phyloP scores from a whole-genome alignment of 75 land plant species.

The Picea sitchensis region DNA sequence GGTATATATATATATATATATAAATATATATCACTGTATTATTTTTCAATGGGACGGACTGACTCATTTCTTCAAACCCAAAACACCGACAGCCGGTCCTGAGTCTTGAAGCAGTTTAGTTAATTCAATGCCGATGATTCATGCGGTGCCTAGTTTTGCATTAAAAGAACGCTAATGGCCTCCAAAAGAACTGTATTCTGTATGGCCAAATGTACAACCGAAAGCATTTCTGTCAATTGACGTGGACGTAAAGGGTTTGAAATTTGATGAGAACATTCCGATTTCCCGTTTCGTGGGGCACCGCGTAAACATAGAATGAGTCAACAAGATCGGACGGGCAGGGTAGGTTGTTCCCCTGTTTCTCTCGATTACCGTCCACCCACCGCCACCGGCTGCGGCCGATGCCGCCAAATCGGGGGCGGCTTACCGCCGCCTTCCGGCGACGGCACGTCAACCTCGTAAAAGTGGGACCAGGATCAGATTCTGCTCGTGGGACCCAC shows the following conservation, averaged over 20 bases:
- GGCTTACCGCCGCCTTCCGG: not conserved
- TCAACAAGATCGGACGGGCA: not conserved
- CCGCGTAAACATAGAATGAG: not conserved
- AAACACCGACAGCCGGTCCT: not conserved
- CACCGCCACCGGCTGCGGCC: too few relatives aligned
- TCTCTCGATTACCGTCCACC: too few relatives aligned
- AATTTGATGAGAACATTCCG: not conserved
- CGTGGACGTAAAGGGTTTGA: not conserved
- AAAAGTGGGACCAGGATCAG: not conserved
- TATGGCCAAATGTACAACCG: not conserved
- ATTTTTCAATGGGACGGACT: not conserved
- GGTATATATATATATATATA: not conserved
- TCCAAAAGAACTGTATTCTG: not conserved
- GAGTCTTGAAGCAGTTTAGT: not conserved
- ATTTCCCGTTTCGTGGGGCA: not conserved
- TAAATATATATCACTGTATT: not conserved
- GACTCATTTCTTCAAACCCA: too few relatives aligned
- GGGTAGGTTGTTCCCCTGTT: too few relatives aligned
- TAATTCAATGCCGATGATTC: not conserved
- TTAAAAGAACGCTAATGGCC: not conserved
- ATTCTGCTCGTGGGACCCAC: not conserved
- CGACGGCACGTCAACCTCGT: not conserved
- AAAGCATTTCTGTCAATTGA: not conserved
- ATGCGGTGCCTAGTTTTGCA: not conserved
- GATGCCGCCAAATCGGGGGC: too few relatives aligned